These are phyloP conservation scores for Canna indica DNA, from an alignment of 176 grass and related monocot species.

Conservation along the genomic window DNA sequence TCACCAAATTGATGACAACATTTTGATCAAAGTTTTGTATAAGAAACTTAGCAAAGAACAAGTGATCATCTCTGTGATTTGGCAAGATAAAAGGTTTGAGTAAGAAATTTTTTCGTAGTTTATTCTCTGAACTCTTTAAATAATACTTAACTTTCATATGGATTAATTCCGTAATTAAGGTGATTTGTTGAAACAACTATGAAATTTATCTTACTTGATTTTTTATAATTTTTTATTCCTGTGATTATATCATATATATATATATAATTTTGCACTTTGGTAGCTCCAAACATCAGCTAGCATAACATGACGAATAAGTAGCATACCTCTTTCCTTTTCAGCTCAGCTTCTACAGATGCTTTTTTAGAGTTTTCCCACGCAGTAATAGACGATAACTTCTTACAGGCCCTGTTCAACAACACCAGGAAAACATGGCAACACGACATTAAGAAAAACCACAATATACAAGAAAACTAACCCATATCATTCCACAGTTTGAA, in stretches of 20 bases:
- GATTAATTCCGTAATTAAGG: too few species aligned
- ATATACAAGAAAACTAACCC: not conserved
- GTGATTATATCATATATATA: not conserved
- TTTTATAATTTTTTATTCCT: not conserved
- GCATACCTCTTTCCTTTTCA: conserved; percentile 75
- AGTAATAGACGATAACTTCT: conserved; percentile 53
- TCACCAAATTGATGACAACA: not conserved
- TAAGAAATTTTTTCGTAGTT: too few species aligned
- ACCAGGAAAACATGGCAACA: not conserved
- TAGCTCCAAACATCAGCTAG: too few species aligned
- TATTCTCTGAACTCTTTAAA: too few species aligned
- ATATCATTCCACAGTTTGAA: not conserved
- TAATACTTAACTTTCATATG: too few species aligned
- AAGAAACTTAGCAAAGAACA: not conserved
- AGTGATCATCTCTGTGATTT: too few species aligned
- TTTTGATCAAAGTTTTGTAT: not conserved
- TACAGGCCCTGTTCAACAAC: conserved; percentile 34
- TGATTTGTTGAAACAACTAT: not conserved
- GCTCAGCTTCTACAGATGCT: conserved; percentile 52
- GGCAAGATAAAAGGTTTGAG: too few species aligned
- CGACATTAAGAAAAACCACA: not conserved
- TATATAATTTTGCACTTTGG: not conserved
- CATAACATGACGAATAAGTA: not conserved
- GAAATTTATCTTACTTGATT: not conserved
- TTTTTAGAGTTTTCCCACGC: conserved; percentile 84